Conservation (phyloP, 306 rosid genomes). For the Vachellia pachyceras region DNA sequence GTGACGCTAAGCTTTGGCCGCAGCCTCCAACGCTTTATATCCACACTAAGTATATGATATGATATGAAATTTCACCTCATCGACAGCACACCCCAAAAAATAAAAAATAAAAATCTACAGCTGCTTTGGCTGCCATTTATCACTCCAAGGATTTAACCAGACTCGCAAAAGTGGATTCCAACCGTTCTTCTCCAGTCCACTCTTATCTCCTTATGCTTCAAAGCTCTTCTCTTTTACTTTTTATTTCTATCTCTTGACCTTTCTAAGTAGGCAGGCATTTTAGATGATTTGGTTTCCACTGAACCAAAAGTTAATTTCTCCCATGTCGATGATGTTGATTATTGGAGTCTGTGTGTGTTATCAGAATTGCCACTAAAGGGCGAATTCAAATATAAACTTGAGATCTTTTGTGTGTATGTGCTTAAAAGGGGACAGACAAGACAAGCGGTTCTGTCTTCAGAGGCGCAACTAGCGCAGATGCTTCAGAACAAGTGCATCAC, state of each 20-base stretch:
- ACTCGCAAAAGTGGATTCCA: constrained; percentile 34
- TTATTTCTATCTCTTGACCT: constrained; percentile 28
- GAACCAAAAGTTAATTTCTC: constrained; percentile 30
- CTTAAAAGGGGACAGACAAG: constrained; percentile 38
- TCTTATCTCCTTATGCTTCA: constrained; percentile 29
- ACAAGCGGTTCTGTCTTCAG: constrained; percentile 13
- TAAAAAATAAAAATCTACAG: too few species aligned
- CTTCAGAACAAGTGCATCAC: constrained; percentile 28
- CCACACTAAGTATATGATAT: not conserved
- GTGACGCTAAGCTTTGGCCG: constrained; percentile 19
- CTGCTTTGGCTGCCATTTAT: too few species aligned
- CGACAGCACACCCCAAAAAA: not conserved
- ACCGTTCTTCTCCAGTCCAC: constrained; percentile 1
- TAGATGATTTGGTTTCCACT: constrained; percentile 13
- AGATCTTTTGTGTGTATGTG: constrained; percentile 37
- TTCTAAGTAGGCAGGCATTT: constrained; percentile 22
- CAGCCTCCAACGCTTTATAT: constrained; percentile 8
- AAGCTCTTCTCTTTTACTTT: constrained; percentile 31
- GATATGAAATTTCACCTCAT: not conserved
- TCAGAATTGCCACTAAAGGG: constrained; percentile 26
- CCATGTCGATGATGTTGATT: not conserved
- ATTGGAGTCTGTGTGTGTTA: not conserved
- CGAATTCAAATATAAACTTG: constrained; percentile 11
- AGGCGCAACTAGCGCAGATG: constrained; percentile 36
- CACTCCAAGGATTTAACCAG: constrained; percentile 21